phyloP scores from a whole-genome alignment of 495 filamentous ascomycete species.

The Xylaria bambusicola region DNA sequence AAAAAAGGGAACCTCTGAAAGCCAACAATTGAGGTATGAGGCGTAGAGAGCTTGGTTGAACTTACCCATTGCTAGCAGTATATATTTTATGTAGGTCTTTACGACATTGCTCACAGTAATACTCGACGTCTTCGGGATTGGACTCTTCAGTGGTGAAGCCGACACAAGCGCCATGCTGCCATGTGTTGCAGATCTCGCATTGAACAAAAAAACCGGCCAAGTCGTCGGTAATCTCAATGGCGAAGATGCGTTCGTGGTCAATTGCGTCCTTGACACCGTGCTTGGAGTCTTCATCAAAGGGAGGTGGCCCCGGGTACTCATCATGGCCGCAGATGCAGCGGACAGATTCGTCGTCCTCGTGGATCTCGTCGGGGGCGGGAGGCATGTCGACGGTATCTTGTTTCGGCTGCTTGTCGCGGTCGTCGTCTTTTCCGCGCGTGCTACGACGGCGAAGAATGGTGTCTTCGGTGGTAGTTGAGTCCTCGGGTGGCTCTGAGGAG shows the following conservation, averaged over 20 bases:
- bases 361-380: conserved; percentile 62
- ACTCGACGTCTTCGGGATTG: conserved; percentile 79
- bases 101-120: conserved; percentile 94
- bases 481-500: conserved; percentile 80
- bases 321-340: conserved; percentile 92
- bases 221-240: conserved; percentile 77
- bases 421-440: conserved; percentile 59
- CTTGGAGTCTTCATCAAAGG: conserved; percentile 62
- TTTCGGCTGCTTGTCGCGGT: conserved; percentile 39
- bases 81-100: conserved; percentile 86
- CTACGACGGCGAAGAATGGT: conserved; percentile 57
- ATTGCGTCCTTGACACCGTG: conserved; percentile 48
- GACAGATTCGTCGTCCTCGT: conserved; percentile 90
- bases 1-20: not conserved
- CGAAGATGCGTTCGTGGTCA: conserved; percentile 57
- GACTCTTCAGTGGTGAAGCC: conserved; percentile 91
- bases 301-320: conserved; percentile 90
- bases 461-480: conserved; percentile 50
- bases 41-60: conserved; percentile 28
- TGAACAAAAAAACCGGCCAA: conserved; percentile 95
- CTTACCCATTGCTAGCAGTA: conserved; percentile 82
- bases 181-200: conserved; percentile 96
- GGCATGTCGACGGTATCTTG: conserved; percentile 53
- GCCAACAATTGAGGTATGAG: conserved; percentile 4
- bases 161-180: conserved; percentile 98